Percentiles rank a stretch among this genome's conserved stretches.
Evolutionary conservation across 1,284 basidiomycete genomes (phyloP).

Genomic region (Cryptococcus sp.): DNA sequence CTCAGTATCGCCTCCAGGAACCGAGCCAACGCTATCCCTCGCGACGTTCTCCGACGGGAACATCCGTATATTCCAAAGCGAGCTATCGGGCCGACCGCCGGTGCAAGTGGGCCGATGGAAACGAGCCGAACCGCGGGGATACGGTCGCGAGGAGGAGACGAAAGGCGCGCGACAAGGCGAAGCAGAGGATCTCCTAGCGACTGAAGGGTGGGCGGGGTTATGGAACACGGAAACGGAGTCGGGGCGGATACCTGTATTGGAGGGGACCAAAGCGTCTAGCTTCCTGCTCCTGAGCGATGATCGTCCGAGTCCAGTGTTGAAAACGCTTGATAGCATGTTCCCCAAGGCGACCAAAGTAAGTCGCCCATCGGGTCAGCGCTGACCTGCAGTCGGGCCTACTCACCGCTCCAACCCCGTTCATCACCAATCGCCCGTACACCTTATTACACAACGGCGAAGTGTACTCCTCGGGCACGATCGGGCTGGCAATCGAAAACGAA

Average conservation of each 20-base stretch:
- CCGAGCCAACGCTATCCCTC: slow-evolving; percentile 33
- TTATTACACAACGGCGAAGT: slow-evolving; percentile 66
- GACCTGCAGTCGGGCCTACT: slow-evolving; percentile 66
- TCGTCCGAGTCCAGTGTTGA: slow-evolving; percentile 33
- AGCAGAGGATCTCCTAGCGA: slow-evolving; percentile 22
- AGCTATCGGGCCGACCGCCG: slow-evolving; percentile 31
- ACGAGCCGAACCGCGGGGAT: slow-evolving; percentile 22
- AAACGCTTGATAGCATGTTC: slow-evolving; percentile 48
- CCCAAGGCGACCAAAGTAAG: slow-evolving; percentile 61
- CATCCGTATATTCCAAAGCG: slow-evolving; percentile 22
- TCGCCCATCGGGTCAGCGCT: slow-evolving; percentile 3
- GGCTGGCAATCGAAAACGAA: slow-evolving; percentile 60
- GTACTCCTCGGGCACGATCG: slow-evolving; percentile 69
- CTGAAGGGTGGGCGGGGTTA: slow-evolving; percentile 30
- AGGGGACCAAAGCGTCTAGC: slow-evolving; percentile 23
- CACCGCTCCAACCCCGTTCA: slow-evolving; percentile 78
- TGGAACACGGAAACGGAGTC: slow-evolving; percentile 23
- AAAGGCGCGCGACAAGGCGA: slow-evolving; percentile 38
- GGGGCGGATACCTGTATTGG: slow-evolving; percentile 27
- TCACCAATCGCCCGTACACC: slow-evolving; percentile 77
- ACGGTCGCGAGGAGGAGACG: slow-evolving; percentile 31
- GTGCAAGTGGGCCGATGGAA: slow-evolving; percentile 48
- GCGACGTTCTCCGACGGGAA: slow-evolving; percentile 30
- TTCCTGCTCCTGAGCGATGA: slow-evolving; percentile 40
- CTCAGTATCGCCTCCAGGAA: slow-evolving; percentile 20